These are phyloP conservation scores for Hymenoscyphus infarciens DNA, from an alignment of 2,329 filamentous ascomycete genomes.

Conservation along the genomic window DNA sequence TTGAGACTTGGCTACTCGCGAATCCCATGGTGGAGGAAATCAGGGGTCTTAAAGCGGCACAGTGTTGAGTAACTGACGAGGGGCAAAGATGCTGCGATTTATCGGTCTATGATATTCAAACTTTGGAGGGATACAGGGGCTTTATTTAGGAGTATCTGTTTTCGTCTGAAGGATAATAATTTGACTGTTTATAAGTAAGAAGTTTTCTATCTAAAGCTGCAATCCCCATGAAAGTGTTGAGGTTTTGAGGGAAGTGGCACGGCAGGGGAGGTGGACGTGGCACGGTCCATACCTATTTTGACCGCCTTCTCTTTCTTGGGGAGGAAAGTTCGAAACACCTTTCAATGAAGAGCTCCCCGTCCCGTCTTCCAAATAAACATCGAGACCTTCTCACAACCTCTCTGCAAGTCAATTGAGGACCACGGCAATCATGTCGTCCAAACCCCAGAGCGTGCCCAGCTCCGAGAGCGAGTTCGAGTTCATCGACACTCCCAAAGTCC, in stretches of 20 bases:
- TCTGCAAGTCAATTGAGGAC: constrained; percentile 21
- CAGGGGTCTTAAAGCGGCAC: constrained; percentile 1
- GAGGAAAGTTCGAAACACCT: not conserved
- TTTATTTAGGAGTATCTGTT: no score
- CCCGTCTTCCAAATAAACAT: not conserved
- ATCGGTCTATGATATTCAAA: no score
- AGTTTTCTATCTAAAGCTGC: not conserved
- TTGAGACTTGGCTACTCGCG: no score
- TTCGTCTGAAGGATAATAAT: no score
- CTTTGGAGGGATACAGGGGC: no score
- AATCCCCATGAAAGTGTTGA: not conserved
- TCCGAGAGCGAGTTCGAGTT: constrained; percentile 61
- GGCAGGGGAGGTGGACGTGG: not conserved
- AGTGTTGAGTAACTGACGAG: not conserved
- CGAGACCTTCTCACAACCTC: not conserved
- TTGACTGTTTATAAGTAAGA: not conserved
- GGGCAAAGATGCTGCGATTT: not conserved
- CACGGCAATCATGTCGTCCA: constrained; percentile 43
- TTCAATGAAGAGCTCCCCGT: not conserved
- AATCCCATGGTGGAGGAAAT: not conserved
- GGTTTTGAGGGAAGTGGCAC: not conserved
- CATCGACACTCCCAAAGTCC: constrained; percentile 53
- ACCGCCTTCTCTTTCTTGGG: not conserved
- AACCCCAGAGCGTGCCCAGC: constrained; percentile 46
- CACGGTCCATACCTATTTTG: constrained; percentile 2